Evolutionary conservation across 306 rosid species (phyloP).

Genomic region (Comarum palustre): DNA sequence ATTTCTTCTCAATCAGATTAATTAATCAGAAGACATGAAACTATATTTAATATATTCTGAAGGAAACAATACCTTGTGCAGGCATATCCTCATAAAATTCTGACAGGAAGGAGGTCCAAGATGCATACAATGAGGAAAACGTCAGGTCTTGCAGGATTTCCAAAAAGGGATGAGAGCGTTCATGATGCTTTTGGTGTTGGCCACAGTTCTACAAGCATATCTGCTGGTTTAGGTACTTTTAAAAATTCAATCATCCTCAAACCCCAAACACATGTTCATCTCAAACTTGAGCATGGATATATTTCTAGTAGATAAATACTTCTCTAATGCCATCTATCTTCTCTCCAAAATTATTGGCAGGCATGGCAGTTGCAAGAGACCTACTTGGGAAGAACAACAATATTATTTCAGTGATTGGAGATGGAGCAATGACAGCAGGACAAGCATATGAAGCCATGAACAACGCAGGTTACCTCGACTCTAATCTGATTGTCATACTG

Average conservation of each 20-base stretch:
- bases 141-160: slow-evolving; percentile 88
- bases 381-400: slow-evolving; percentile 68
- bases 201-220: slow-evolving; percentile 93
- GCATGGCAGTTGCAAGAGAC: slow-evolving; percentile 96
- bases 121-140: slow-evolving; percentile 91
- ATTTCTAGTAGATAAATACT: slow-evolving; percentile 11
- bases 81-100: slow-evolving; percentile 94
- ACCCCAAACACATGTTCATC: background rate
- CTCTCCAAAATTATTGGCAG: slow-evolving; percentile 32
- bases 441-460: slow-evolving; percentile 98
- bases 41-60: slow-evolving; percentile 20
- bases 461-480: slow-evolving; percentile 79
- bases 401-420: slow-evolving; percentile 85
- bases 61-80: slow-evolving; percentile 35
- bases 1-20: background rate
- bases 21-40: background rate
- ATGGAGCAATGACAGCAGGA: slow-evolving; percentile 97
- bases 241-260: background rate
- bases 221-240: slow-evolving; percentile 84
- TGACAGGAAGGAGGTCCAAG: slow-evolving; percentile 81
- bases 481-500: slow-evolving; percentile 74
- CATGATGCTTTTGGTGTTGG: slow-evolving; percentile 92
- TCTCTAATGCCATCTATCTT: slow-evolving; percentile 1
- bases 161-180: slow-evolving; percentile 85
- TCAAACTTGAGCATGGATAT: background rate